Evolutionary conservation across 768 basidiomycete genomes (phyloP).

Genomic region (Pleurotus tuber-regium): DNA sequence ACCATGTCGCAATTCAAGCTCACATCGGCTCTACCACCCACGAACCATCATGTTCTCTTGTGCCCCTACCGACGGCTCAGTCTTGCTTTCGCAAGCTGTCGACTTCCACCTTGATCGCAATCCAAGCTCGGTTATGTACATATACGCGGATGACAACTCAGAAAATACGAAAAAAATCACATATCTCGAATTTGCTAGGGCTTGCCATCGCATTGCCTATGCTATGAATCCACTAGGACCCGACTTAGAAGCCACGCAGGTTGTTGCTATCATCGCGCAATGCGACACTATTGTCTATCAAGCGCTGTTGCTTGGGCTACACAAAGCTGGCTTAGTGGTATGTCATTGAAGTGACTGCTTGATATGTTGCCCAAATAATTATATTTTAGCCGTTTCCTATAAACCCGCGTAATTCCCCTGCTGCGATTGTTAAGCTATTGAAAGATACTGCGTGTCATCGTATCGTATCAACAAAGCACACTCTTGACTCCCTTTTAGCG

Average conservation of each 20-base stretch:
- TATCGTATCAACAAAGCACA: conserved; percentile 27
- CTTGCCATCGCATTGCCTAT: conserved; percentile 41
- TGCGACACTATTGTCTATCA: conserved; percentile 38
- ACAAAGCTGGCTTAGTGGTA: conserved; percentile 34
- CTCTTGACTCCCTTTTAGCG: conserved; percentile 21
- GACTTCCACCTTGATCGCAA: conserved; percentile 35
- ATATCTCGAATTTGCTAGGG: conserved; percentile 42
- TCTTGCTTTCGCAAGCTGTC: conserved; percentile 28
- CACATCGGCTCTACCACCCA: too few species aligned
- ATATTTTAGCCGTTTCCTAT: conserved; percentile 36
- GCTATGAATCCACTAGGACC: conserved; percentile 30
- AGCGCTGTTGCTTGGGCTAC: conserved; percentile 34
- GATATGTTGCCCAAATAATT: too few species aligned
- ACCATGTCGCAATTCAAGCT: too few species aligned
- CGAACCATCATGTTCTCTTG: not conserved
- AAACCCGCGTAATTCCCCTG: conserved; percentile 35
- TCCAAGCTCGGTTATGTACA: conserved; percentile 25
- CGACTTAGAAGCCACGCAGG: conserved; percentile 20
- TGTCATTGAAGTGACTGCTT: conserved; percentile 7
- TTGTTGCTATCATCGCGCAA: conserved; percentile 35
- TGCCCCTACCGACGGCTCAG: conserved; percentile 30
- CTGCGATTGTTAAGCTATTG: conserved; percentile 33
- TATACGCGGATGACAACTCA: conserved; percentile 23
- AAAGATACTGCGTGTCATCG: conserved; percentile 35
- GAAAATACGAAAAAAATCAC: conserved; percentile 26